Conservation (phyloP, 768 basidiomycete genomes). For the Boletus vinaceobasis region DNA sequence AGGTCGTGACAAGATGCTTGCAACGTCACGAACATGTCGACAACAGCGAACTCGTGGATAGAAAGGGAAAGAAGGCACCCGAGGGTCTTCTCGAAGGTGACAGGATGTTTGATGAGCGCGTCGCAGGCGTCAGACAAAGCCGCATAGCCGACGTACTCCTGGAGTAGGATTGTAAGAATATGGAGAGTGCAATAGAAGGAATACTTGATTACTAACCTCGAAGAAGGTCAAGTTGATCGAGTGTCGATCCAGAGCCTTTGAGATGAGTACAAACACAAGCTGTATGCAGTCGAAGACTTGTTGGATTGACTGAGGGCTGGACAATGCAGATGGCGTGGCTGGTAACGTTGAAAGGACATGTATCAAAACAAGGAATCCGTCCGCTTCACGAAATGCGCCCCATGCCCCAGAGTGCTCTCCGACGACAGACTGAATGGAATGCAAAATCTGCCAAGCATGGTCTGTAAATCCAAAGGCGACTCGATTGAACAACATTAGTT, state of each 20-base stretch:
- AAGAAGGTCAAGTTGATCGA: constrained; percentile 60
- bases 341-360: constrained; percentile 64
- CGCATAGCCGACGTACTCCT: constrained; percentile 56
- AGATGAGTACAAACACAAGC: constrained; percentile 60
- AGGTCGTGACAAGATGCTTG: constrained; percentile 35
- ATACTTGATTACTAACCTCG: constrained; percentile 48
- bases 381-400: constrained; percentile 76
- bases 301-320: constrained; percentile 33
- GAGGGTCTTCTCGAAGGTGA: constrained; percentile 51
- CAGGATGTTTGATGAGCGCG: constrained; percentile 45
- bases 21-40: constrained; percentile 52
- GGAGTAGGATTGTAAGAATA: not conserved
- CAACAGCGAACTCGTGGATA: constrained; percentile 58
- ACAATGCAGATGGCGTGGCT: constrained; percentile 23
- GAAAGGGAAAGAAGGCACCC: constrained; percentile 70
- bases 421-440: constrained; percentile 67
- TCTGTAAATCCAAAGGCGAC: not conserved
- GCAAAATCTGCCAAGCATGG: constrained; percentile 45
- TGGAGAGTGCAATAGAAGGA: constrained; percentile 11
- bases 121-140: constrained; percentile 59
- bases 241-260: constrained; percentile 60
- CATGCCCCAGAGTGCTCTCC: constrained; percentile 62
- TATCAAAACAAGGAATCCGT: constrained; percentile 75
- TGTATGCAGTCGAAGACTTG: constrained; percentile 52
- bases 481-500: not conserved